Percentiles rank a stretch among this genome's conserved stretches.
phyloP scores from a whole-genome alignment of 2,329 filamentous ascomycete genomes.

The Xenoacremonium recifei region DNA sequence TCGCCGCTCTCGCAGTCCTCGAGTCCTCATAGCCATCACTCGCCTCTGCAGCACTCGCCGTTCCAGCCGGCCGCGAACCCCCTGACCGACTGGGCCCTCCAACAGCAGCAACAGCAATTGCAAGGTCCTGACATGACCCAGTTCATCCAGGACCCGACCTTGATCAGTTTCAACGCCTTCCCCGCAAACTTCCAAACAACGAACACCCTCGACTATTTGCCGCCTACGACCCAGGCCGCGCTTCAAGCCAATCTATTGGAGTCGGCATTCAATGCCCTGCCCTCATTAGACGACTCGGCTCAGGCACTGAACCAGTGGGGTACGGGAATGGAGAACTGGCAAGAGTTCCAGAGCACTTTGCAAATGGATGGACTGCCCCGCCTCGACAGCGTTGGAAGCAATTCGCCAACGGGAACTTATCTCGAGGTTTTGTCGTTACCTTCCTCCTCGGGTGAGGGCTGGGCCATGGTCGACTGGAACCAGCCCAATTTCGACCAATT shows the following conservation, averaged over 20 bases:
- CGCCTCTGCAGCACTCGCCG: conserved; percentile 52
- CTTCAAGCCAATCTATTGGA: conserved; percentile 64
- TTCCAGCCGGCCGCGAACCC: conserved; percentile 51
- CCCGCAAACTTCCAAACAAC: conserved; percentile 51
- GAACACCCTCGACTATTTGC: conserved; percentile 59
- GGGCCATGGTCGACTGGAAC: conserved; percentile 77
- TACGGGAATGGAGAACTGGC: conserved; percentile 68
- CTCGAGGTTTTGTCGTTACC: conserved; percentile 82
- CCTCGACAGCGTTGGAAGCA: conserved; percentile 43
- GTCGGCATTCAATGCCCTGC: conserved; percentile 58
- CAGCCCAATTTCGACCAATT: conserved; percentile 66
- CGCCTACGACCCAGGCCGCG: conserved; percentile 60
- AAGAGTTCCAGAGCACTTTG: conserved; percentile 67
- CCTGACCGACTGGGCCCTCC: conserved; percentile 62
- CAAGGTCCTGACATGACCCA: conserved; percentile 46
- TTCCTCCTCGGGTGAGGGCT: conserved; percentile 82
- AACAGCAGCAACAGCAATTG: conserved; percentile 45
- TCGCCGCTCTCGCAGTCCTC: conserved; percentile 51
- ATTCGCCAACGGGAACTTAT: conserved; percentile 54
- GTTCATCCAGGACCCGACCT: conserved; percentile 56
- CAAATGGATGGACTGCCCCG: conserved; percentile 51
- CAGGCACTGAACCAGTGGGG: conserved; percentile 62
- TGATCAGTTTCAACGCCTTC: conserved; percentile 56
- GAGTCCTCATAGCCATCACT: conserved; percentile 52
- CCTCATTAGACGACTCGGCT: conserved; percentile 53